Evolutionary conservation across 2,329 filamentous ascomycete species (phyloP).

Genomic region (Aspergillus udagawae): DNA sequence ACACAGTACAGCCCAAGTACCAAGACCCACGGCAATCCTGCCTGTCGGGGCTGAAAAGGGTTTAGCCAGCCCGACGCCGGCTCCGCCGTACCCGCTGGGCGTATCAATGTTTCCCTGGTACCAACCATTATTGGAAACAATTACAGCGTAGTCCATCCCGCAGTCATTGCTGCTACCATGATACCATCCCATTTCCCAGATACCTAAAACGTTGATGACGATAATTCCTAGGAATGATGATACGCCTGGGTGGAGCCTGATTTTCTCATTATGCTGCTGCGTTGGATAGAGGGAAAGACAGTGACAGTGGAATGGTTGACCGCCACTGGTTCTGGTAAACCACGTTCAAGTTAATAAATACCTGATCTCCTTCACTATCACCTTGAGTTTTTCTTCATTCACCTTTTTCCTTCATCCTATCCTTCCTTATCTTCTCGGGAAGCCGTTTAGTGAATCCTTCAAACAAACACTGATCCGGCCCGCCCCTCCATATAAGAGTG

Average conservation of each 20-base stretch:
- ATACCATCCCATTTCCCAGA: neutral
- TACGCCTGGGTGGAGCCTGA: slow-evolving; percentile 26
- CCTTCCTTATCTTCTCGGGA: neutral
- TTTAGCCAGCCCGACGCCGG: neutral
- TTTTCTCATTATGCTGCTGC: neutral
- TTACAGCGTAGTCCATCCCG: neutral
- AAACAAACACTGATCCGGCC: neutral
- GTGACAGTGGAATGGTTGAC: slow-evolving; percentile 3
- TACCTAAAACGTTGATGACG: slow-evolving; percentile 25
- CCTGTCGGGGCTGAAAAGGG: neutral
- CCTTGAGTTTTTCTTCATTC: slow-evolving; percentile 4
- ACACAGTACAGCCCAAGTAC: neutral
- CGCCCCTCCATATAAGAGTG: slow-evolving; percentile 4
- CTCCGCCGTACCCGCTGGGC: slow-evolving; percentile 8
- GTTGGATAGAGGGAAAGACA: neutral
- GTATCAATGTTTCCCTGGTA: neutral
- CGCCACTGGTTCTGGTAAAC: slow-evolving; percentile 11
- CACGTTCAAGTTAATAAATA: slow-evolving; percentile 1
- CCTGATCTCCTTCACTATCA: slow-evolving; percentile 5
- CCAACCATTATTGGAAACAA: neutral
- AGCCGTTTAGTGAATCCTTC: neutral
- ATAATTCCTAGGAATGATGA: slow-evolving; percentile 38
- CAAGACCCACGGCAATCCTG: neutral
- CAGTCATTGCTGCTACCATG: neutral
- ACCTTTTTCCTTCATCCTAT: neutral